Conservation (phyloP, 2,329 filamentous ascomycete genomes). For the Mycosphaerella sp. region DNA sequence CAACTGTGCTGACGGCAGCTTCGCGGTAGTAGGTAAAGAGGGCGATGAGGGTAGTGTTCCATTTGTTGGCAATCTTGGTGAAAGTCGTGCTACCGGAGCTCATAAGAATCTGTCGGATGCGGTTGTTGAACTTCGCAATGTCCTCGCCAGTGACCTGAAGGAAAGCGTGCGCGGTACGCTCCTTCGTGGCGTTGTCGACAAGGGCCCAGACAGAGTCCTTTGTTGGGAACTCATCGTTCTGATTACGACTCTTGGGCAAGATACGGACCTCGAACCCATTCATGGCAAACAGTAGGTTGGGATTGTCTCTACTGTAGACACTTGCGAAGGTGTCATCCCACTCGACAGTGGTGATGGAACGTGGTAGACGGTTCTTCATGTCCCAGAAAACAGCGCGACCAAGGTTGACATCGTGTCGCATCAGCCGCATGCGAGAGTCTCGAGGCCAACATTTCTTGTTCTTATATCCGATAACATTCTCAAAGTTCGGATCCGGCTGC, state of each 20-base stretch:
- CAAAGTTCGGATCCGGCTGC: constrained; percentile 97
- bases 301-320: constrained; percentile 96
- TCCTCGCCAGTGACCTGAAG: constrained; percentile 96
- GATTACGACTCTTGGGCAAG: constrained; percentile 87
- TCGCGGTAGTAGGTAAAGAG: constrained; percentile 99
- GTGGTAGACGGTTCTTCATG: constrained; percentile 88
- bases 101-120: constrained; percentile 97
- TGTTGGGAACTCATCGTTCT: constrained; percentile 92
- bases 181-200: constrained; percentile 93
- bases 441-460: constrained; percentile 99
- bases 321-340: constrained; percentile 99
- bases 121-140: constrained; percentile 98
- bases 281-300: constrained; percentile 96
- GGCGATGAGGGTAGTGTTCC: constrained; percentile 96
- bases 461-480: constrained; percentile 97
- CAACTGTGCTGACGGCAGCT: constrained; percentile 90
- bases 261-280: constrained; percentile 96
- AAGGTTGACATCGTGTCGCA: constrained; percentile 97
- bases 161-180: constrained; percentile 95
- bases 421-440: constrained; percentile 94
- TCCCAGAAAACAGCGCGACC: constrained; percentile 99
- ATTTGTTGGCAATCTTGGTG: constrained; percentile 99
- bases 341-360: constrained; percentile 93
- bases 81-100: constrained; percentile 99
- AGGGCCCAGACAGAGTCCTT: constrained; percentile 99